These are phyloP conservation scores for Chytriomyces hyalinus DNA, from an alignment of 192 early-diverging fungal species.

Conservation along the genomic window DNA sequence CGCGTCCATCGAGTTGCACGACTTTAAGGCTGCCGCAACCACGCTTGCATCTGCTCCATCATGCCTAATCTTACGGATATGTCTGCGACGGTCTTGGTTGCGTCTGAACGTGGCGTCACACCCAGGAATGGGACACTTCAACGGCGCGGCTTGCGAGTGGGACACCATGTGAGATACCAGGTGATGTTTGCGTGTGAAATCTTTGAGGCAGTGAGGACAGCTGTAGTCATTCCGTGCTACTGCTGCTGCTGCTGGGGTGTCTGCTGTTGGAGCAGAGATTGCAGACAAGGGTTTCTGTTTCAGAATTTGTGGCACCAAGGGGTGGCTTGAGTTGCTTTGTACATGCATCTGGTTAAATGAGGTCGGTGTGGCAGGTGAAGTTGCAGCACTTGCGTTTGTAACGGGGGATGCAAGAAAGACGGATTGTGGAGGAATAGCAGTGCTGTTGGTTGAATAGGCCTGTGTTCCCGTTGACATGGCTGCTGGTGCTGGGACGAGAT, in stretches of 20 bases:
- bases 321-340: too few species aligned
- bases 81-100: slow-evolving; percentile 9
- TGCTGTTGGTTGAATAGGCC: too few species aligned
- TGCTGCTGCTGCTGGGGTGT: not conserved
- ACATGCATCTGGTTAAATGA: too few species aligned
- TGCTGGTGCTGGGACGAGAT: too few species aligned
- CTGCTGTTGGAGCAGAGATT: not conserved
- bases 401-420: not conserved
- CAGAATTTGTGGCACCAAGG: too few species aligned
- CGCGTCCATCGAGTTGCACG: not conserved
- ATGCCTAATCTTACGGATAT: not conserved
- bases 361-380: not conserved
- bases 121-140: slow-evolving; percentile 1
- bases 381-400: not conserved
- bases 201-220: not conserved
- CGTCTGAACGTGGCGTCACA: slow-evolving; percentile 22
- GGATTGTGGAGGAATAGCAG: too few species aligned
- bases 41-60: not conserved
- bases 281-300: too few species aligned
- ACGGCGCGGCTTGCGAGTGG: not conserved
- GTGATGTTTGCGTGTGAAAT: not conserved
- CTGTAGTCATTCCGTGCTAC: not conserved
- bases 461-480: too few species aligned
- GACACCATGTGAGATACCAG: slow-evolving; percentile 11
- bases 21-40: not conserved